Evolutionary conservation across 2,329 filamentous ascomycete genomes (phyloP).

Genomic region (Alternaria sp.): DNA sequence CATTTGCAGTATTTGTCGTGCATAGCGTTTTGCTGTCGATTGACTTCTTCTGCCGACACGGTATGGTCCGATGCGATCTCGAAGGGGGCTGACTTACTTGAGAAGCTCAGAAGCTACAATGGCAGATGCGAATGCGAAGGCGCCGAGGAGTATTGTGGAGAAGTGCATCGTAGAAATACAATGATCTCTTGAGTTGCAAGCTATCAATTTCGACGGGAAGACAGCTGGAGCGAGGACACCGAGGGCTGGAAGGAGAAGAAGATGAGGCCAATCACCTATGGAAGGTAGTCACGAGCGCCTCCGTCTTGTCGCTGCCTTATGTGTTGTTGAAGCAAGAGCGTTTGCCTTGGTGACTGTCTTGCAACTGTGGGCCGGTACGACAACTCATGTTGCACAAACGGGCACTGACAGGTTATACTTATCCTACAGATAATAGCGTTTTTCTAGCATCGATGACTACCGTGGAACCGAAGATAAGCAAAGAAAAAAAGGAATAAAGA

Average conservation of each 20-base stretch:
- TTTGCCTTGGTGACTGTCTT: background rate
- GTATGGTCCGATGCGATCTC: background rate
- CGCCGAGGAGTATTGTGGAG: background rate
- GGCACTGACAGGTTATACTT: background rate
- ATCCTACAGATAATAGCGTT: background rate
- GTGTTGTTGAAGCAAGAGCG: background rate
- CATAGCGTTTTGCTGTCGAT: background rate
- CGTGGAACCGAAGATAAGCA: background rate
- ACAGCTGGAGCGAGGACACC: background rate
- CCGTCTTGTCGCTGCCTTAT: background rate
- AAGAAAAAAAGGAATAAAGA: background rate
- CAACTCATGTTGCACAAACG: background rate
- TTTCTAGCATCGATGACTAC: background rate
- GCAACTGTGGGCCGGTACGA: background rate
- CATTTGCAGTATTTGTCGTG: background rate
- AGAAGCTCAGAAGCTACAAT: background rate
- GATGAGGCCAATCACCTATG: background rate
- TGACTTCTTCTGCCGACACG: background rate
- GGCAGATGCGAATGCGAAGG: background rate
- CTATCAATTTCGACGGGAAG: background rate
- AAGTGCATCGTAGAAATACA: background rate
- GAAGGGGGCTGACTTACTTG: background rate
- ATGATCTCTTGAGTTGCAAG: background rate
- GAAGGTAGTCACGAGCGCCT: background rate
- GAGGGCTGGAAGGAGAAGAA: background rate